Conservation (phyloP, 2,329 filamentous ascomycete species). For the Ustulina deusta region DNA sequence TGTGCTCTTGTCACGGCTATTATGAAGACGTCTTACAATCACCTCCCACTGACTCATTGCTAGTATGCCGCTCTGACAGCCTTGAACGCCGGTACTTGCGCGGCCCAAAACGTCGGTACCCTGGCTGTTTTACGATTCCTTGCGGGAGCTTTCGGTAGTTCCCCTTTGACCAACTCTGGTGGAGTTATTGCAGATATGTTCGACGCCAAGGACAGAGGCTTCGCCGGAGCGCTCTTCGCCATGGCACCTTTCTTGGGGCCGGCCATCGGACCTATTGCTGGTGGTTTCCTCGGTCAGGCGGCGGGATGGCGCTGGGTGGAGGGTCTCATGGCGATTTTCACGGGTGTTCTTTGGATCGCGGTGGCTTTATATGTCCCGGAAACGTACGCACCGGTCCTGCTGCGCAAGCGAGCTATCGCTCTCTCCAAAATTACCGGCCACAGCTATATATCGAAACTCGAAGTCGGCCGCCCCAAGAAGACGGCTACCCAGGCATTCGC, state of each 20-base stretch:
- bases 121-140: constrained; percentile 72
- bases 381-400: constrained; percentile 70
- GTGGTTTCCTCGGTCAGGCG: constrained; percentile 73
- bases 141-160: constrained; percentile 67
- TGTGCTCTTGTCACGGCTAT: not conserved
- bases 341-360: constrained; percentile 69
- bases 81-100: constrained; percentile 69
- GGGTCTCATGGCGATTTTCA: constrained; percentile 73
- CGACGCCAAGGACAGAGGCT: constrained; percentile 60
- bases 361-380: constrained; percentile 66
- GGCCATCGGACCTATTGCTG: constrained; percentile 71
- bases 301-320: constrained; percentile 78
- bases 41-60: constrained; percentile 3
- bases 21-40: not conserved
- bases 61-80: constrained; percentile 64
- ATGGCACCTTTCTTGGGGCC: constrained; percentile 76
- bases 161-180: constrained; percentile 67
- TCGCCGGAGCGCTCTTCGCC: constrained; percentile 73
- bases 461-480: constrained; percentile 57
- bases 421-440: constrained; percentile 66
- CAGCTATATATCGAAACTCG: constrained; percentile 66
- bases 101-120: constrained; percentile 63
- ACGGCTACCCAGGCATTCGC: constrained; percentile 65
- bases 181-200: constrained; percentile 72
- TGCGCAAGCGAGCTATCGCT: constrained; percentile 64